A percentile compares a stretch with the other conserved stretches of the same genome.
phyloP scores from a whole-genome alignment of 148 eudicot genomes.

The Fallopia convolvulus region DNA sequence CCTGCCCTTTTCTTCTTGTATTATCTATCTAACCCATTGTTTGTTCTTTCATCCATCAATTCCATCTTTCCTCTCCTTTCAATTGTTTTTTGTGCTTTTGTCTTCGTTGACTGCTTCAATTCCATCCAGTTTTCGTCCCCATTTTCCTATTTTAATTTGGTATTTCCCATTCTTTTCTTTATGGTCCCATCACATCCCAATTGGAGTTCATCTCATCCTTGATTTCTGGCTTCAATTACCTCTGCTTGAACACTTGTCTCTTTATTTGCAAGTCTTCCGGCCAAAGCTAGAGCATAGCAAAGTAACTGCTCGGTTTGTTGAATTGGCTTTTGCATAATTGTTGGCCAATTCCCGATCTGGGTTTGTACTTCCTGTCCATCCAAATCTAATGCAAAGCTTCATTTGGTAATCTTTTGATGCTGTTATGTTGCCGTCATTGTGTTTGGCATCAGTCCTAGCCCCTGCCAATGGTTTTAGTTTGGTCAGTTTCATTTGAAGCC shows the following conservation, averaged over 20 bases:
- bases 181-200: neutral
- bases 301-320: neutral
- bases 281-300: neutral
- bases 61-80: neutral
- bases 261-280: neutral
- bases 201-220: neutral
- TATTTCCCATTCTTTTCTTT: neutral
- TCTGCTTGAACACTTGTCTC: neutral
- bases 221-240: neutral
- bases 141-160: neutral
- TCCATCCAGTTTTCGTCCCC: neutral
- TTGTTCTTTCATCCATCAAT: neutral
- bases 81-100: neutral
- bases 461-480: neutral
- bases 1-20: neutral
- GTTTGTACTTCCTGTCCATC: neutral
- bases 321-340: neutral
- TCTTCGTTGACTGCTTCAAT: slow-evolving; percentile 5
- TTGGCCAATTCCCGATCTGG: slow-evolving; percentile 1
- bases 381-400: neutral
- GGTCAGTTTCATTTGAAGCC: slow-evolving; percentile 2
- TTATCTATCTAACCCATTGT: neutral
- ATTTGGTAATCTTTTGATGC: neutral
- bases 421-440: neutral
- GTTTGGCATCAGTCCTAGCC: neutral